Percentiles rank a stretch among this genome's conserved stretches.
These are phyloP conservation scores for Globisporangium carolinianum DNA, from an alignment of 352 stramenopile genomes.

Conservation along the genomic window DNA sequence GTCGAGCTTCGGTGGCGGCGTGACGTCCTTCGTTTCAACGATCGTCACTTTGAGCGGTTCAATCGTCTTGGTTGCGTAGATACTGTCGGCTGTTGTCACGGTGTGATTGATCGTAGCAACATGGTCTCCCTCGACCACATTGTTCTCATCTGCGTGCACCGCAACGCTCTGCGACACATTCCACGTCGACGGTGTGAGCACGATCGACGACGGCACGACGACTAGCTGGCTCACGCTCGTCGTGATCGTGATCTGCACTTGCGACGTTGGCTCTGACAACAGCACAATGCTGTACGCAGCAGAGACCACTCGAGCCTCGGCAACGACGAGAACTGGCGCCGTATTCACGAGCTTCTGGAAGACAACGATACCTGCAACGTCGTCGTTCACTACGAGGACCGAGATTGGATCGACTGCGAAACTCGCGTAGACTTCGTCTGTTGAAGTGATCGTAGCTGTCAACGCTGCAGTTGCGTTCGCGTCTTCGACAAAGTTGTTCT, in stretches of 20 bases:
- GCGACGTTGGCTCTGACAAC: conserved; percentile 29
- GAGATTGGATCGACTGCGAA: conserved; percentile 16
- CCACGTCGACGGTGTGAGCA: conserved; percentile 39
- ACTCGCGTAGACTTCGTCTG: conserved; percentile 26
- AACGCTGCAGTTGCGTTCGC: conserved; percentile 19
- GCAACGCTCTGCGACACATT: conserved; percentile 34
- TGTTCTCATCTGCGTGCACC: conserved; percentile 43
- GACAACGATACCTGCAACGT: conserved; percentile 32
- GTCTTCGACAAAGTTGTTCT: conserved; percentile 56
- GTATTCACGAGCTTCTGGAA: conserved; percentile 35
- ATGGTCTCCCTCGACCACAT: conserved; percentile 34
- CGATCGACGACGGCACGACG: conserved; percentile 23
- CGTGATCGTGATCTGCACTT: conserved; percentile 25
- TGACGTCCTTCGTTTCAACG: conserved; percentile 53
- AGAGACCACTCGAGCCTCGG: conserved; percentile 35
- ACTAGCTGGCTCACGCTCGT: conserved; percentile 33
- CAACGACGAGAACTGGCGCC: conserved; percentile 32
- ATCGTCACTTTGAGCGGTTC: conserved; percentile 33
- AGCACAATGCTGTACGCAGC: conserved; percentile 46
- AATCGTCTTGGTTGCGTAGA: conserved; percentile 27
- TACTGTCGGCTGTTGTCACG: conserved; percentile 19
- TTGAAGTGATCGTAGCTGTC: conserved; percentile 19
- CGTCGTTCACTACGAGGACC: conserved; percentile 49
- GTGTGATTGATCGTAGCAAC: conserved; percentile 21
- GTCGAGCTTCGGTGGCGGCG: conserved; percentile 43